Percentiles rank a stretch among this genome's conserved stretches.
These are phyloP conservation scores for Solanum aculeatissimum DNA, from an alignment of 305 asterid species.

Conservation along the genomic window DNA sequence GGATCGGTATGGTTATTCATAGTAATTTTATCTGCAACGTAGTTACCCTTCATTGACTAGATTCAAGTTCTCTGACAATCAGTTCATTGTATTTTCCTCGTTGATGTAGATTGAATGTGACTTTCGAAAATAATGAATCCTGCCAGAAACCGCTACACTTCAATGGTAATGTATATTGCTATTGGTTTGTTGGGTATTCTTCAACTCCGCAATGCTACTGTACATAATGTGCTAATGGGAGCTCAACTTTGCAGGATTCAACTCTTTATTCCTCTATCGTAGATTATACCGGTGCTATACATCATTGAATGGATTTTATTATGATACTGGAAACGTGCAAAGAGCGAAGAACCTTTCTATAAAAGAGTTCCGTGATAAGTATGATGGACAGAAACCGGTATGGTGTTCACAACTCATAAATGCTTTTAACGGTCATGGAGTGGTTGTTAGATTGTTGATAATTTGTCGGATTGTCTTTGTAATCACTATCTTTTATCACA, in stretches of 20 bases:
- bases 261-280: slow-evolving; percentile 70
- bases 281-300: slow-evolving; percentile 85
- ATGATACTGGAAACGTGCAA: slow-evolving; percentile 74
- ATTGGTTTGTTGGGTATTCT: neutral
- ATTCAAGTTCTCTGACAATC: slow-evolving; percentile 6
- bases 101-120: slow-evolving; percentile 47
- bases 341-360: slow-evolving; percentile 50
- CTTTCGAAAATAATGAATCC: slow-evolving; percentile 24
- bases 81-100: slow-evolving; percentile 4
- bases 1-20: slow-evolving; percentile 58
- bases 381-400: slow-evolving; percentile 83
- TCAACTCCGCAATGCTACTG: neutral
- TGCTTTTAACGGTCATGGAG: neutral
- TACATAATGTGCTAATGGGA: slow-evolving; percentile 11
- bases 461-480: neutral
- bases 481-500: neutral
- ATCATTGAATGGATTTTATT: slow-evolving; percentile 65
- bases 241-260: slow-evolving; percentile 56
- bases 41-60: neutral
- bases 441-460: neutral
- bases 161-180: slow-evolving; percentile 41
- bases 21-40: neutral
- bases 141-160: slow-evolving; percentile 37
- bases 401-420: slow-evolving; percentile 6
- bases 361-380: slow-evolving; percentile 54